These are phyloP conservation scores for Cylindrotheca fusiformis DNA, from an alignment of 108 stramenopile species.

Conservation along the genomic window DNA sequence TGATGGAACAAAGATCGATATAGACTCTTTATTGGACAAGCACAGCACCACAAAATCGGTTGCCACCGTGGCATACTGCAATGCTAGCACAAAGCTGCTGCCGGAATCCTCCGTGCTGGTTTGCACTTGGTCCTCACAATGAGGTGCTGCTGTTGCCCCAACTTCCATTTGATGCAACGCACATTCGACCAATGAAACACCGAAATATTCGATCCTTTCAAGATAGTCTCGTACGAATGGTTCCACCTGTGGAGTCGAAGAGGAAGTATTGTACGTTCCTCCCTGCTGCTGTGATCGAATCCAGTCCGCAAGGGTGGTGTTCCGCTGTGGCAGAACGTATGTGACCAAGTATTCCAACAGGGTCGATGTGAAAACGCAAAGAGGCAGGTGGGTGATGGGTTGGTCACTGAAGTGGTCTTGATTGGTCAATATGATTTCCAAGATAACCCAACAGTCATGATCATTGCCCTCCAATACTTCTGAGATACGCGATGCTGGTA, in stretches of 20 bases:
- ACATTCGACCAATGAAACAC: slow-evolving; percentile 5
- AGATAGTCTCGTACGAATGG: slow-evolving; percentile 8
- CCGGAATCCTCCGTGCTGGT: too few relatives aligned
- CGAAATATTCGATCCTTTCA: slow-evolving; percentile 4
- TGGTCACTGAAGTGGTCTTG: not conserved
- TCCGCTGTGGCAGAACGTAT: not conserved
- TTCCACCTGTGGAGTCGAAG: not conserved
- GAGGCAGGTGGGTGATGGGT: not conserved
- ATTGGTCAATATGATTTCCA: not conserved
- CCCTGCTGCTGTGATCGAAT: slow-evolving; percentile 1
- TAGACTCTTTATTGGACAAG: not conserved
- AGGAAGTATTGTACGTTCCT: not conserved
- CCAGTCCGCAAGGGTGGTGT: not conserved
- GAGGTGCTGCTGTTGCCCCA: too few relatives aligned
- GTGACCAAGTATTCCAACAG: not conserved
- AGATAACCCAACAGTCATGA: not conserved
- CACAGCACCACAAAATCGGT: slow-evolving; percentile 2
- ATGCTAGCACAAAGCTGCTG: not conserved
- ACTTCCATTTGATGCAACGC: slow-evolving; percentile 9
- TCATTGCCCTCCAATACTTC: not conserved
- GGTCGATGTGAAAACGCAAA: not conserved
- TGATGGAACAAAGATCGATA: not conserved
- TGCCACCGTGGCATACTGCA: slow-evolving; percentile 5
- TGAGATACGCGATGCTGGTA: not conserved
- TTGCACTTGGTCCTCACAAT: too few relatives aligned